Conservation (phyloP, 345 rosid species). For the Bruguiera sexangula region DNA sequence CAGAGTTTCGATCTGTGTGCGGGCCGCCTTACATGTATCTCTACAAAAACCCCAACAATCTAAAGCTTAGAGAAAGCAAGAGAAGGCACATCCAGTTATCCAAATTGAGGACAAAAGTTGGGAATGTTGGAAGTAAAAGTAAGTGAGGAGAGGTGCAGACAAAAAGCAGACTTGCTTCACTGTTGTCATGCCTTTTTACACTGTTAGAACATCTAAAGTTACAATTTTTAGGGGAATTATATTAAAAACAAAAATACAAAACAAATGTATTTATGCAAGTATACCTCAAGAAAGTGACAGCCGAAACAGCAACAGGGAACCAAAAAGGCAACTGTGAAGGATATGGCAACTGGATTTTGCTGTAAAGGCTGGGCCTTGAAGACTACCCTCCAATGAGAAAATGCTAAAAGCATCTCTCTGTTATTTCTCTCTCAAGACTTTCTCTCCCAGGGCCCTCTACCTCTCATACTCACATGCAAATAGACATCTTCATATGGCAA, state of each 20-base stretch:
- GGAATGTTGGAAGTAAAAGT: conserved; percentile 34
- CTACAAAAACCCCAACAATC: conserved; percentile 9
- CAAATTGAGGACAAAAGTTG: conserved; percentile 32
- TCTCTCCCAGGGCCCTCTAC: neutral
- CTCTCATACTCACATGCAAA: conserved; percentile 20
- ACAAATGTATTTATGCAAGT: neutral
- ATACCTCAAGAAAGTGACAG: conserved; percentile 38
- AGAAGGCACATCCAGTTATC: conserved; percentile 12
- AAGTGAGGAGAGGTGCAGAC: conserved; percentile 27
- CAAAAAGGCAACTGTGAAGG: conserved; percentile 1
- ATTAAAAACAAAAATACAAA: neutral
- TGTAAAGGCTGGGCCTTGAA: conserved; percentile 40
- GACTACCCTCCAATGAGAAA: conserved; percentile 29
- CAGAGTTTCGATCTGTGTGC: conserved; percentile 34
- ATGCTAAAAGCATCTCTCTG: conserved; percentile 15
- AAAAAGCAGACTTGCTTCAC: conserved; percentile 45
- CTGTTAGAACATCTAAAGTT: neutral
- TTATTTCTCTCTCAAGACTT: neutral
- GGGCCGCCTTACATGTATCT: conserved; percentile 13
- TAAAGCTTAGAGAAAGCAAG: conserved; percentile 6
- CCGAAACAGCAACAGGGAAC: conserved; percentile 6
- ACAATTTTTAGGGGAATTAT: neutral
- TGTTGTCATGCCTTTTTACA: conserved; percentile 29
- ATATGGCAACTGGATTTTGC: conserved; percentile 38
- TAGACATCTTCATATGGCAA: neutral